A percentile compares a stretch with the other conserved stretches of the same genome.
These are phyloP conservation scores for Linnemannia elongata DNA, from an alignment of 192 early-diverging fungal genomes.

Conservation along the genomic window DNA sequence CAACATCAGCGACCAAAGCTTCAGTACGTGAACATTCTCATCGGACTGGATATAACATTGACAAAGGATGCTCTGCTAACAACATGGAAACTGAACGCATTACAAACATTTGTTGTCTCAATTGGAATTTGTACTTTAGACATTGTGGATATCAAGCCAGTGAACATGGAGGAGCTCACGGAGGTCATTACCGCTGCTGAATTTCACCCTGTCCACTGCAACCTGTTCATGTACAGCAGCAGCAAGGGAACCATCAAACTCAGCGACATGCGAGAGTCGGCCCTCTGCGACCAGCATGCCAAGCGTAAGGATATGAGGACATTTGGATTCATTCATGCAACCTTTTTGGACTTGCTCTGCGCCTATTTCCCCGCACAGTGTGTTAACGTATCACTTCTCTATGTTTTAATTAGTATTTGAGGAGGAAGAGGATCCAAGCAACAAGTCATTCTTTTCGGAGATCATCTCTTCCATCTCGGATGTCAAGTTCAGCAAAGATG, in stretches of 20 bases:
- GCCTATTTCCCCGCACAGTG: not conserved
- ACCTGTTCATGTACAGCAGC: slow-evolving; percentile 98
- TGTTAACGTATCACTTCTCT: not conserved
- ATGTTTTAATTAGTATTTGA: slow-evolving; percentile 77
- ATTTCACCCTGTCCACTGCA: slow-evolving; percentile 97
- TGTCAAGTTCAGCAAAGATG: slow-evolving; percentile 96
- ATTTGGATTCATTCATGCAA: not conserved
- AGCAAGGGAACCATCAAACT: slow-evolving; percentile 98
- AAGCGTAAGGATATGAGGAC: slow-evolving; percentile 73
- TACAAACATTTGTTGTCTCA: not conserved
- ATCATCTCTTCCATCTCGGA: slow-evolving; percentile 99
- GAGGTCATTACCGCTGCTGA: slow-evolving; percentile 99
- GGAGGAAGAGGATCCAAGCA: slow-evolving; percentile 92
- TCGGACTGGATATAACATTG: not conserved
- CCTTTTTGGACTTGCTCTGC: too few species aligned
- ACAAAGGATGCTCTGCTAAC: not conserved
- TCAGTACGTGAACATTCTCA: slow-evolving; percentile 69
- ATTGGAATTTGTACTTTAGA: slow-evolving; percentile 65
- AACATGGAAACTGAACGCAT: not conserved
- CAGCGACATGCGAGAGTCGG: slow-evolving; percentile 95
- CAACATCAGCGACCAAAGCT: slow-evolving; percentile 97
- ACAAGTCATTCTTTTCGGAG: slow-evolving; percentile 99
- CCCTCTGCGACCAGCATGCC: slow-evolving; percentile 94
- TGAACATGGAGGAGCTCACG: slow-evolving; percentile 99
- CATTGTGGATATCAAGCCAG: slow-evolving; percentile 99